phyloP scores from a whole-genome alignment of 352 stramenopile species.

The Pelagophyceae sp. region DNA sequence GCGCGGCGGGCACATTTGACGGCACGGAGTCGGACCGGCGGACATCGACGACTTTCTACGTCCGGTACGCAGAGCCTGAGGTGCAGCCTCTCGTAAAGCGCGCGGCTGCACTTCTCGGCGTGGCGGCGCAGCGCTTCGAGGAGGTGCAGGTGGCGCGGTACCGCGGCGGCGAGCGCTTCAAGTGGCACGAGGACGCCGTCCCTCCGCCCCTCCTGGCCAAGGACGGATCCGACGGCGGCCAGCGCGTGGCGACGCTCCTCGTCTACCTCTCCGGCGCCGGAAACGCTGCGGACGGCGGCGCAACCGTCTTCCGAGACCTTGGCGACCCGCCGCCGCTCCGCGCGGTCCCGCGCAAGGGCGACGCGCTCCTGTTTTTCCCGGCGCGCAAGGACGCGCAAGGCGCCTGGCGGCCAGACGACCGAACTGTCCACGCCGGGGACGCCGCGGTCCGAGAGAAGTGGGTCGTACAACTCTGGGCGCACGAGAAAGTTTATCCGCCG shows the following conservation, averaged over 20 bases:
- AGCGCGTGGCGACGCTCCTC: slow-evolving; percentile 17
- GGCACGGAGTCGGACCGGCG: background rate
- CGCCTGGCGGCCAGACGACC: background rate
- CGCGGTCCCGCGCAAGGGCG: background rate
- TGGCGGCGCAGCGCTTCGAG: background rate
- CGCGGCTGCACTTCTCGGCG: background rate
- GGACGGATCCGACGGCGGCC: slow-evolving; percentile 1
- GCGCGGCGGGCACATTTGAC: background rate
- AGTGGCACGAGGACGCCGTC: slow-evolving; percentile 20
- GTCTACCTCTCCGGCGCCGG: slow-evolving; percentile 17
- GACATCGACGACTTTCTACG: slow-evolving; percentile 14
- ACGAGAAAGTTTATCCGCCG: background rate
- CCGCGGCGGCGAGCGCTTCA: slow-evolving; percentile 4
- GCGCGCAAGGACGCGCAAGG: background rate
- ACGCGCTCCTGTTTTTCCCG: slow-evolving; percentile 18
- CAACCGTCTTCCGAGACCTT: slow-evolving; percentile 12
- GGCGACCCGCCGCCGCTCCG: background rate
- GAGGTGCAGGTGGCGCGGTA: slow-evolving; percentile 18
- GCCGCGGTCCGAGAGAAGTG: slow-evolving; percentile 9
- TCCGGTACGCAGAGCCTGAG: background rate
- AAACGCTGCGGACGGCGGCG: background rate
- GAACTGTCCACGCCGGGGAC: slow-evolving; percentile 8
- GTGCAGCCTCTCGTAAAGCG: background rate
- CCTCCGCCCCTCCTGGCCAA: slow-evolving; percentile 4
- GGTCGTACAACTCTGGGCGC: slow-evolving; percentile 19